Base-by-base conservation (phyloP, 306 rosid genomes). In the Urtica urens region DNA sequence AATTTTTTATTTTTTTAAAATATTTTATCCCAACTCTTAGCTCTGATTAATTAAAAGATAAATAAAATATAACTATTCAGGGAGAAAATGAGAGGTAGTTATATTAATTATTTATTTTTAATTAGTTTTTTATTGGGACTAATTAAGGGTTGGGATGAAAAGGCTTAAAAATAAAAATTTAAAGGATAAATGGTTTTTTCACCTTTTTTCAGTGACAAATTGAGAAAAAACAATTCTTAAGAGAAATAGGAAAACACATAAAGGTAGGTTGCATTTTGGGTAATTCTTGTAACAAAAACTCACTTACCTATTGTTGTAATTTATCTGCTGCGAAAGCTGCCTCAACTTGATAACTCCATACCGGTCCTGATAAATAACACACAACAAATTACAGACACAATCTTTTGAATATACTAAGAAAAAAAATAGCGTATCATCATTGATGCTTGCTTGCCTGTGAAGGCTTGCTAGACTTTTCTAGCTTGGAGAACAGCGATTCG, bases 301-400 rank as follows among this genome's bases (percentile, higher is more conserved):
- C 18, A 46, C 33, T 59, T 80, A 85, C 99, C 99, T 77, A 86
- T 85, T 85, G 24, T 61, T 67, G 56, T 62, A 92, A 59, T 78
- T 68, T 3, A 86, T 47, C 60, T 65, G 82, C 21, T 47, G 72
- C 26, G 93, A 77, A 64, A 75, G 65, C 57, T 69, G 72, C 67
- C 49, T 63, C 83, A 82, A 52, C 51, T 82, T 80, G 56, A 68
- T 74, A 33, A 86, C 60, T 44, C 94, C 99, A 60, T 62, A 76
- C 12, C 78, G 82, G 64, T 80, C 96, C 99, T 92, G 87, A 48
- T 66, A 57, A 66, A 34, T 20, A 12, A 25, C 38, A 48, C 25
- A 38, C 17, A 18, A 45, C 30, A 15, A 3, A 28, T 1, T 33
- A 25, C 37, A 40, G 39, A 9, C 25, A 4, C 11, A n/a, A n/a